Evolutionary conservation across 1,139 yeast species (phyloP).

Genomic region (Pichia inconspicua): DNA sequence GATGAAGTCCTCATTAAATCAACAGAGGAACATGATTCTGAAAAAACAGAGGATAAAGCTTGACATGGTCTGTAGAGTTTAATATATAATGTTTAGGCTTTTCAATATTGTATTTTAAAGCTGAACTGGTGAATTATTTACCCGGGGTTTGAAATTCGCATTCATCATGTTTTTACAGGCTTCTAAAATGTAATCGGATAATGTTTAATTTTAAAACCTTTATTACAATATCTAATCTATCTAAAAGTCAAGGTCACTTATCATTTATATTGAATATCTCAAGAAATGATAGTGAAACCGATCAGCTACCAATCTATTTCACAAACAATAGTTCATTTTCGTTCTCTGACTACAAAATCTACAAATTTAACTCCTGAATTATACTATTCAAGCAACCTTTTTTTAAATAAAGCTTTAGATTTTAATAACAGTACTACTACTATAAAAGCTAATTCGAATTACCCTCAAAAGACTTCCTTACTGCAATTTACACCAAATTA

Average conservation of each 20-base stretch:
- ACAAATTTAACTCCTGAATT: slow-evolving; percentile 7
- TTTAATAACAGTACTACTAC: slow-evolving; percentile 6
- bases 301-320: background rate
- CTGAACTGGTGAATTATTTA: background rate
- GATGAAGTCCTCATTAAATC: slow-evolving; percentile 1
- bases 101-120: background rate
- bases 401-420: slow-evolving; percentile 12
- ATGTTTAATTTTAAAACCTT: background rate
- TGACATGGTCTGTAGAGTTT: background rate
- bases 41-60: background rate
- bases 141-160: background rate
- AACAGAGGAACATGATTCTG: slow-evolving; percentile 11
- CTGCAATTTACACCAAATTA: slow-evolving; percentile 23
- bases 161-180: background rate
- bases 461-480: background rate
- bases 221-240: no score
- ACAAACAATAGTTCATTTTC: slow-evolving; percentile 1
- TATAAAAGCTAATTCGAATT: background rate
- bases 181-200: background rate
- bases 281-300: background rate
- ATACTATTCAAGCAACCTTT: slow-evolving; percentile 20
- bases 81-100: no score
- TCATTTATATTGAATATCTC: no score
- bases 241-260: background rate
- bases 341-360: background rate